Percentiles rank a stretch among this genome's conserved stretches.
Evolutionary conservation across 768 basidiomycete species (phyloP).

Genomic region (Lanmaoa pseudosensibilis): DNA sequence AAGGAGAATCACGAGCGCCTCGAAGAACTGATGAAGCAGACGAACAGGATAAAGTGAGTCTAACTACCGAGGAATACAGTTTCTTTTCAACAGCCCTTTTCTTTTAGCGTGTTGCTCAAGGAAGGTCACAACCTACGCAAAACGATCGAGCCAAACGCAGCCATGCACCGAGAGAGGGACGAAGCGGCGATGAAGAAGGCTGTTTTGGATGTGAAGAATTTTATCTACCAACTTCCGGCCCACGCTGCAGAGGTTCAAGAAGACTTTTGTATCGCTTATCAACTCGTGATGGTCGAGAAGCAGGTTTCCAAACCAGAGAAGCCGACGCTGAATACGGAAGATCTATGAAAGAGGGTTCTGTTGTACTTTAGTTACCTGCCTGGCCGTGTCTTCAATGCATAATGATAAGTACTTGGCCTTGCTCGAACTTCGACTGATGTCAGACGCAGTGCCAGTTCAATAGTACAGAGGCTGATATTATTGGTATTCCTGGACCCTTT

Average conservation of each 20-base stretch:
- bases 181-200: slow-evolving; percentile 25
- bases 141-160: slow-evolving; percentile 32
- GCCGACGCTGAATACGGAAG: slow-evolving; percentile 28
- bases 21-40: slow-evolving; percentile 33
- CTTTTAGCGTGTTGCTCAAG: slow-evolving; percentile 30
- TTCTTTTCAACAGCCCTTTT: background rate
- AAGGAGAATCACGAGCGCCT: slow-evolving; percentile 35
- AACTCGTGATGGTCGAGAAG: slow-evolving; percentile 33
- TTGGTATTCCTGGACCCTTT: too few species aligned
- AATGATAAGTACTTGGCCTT: too few species aligned
- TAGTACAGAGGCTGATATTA: too few species aligned
- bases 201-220: slow-evolving; percentile 27
- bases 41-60: slow-evolving; percentile 37
- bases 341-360: slow-evolving; percentile 9
- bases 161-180: slow-evolving; percentile 29
- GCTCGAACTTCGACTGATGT: too few species aligned
- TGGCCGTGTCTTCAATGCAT: background rate
- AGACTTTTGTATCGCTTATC: slow-evolving; percentile 33
- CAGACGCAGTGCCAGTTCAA: too few species aligned
- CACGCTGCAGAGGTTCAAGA: slow-evolving; percentile 17
- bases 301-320: slow-evolving; percentile 10
- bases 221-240: slow-evolving; percentile 30
- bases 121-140: slow-evolving; percentile 28
- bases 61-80: background rate
- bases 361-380: slow-evolving; percentile 23